phyloP scores from a whole-genome alignment of 345 rosid species.

The Reutealis trisperma region DNA sequence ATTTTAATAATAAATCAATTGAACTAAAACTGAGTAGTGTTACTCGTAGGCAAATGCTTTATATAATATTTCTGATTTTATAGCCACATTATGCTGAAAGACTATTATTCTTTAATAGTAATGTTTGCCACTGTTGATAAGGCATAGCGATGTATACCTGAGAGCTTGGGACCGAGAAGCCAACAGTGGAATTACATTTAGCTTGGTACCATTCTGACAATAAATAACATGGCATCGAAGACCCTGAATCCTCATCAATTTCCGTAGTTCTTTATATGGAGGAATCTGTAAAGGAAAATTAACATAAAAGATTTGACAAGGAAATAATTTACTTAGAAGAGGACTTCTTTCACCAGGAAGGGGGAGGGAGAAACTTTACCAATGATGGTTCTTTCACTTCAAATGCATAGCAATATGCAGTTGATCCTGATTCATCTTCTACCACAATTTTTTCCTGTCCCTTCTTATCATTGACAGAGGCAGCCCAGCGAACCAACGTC shows the following conservation, averaged over 20 bases:
- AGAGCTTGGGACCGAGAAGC: constrained; percentile 30
- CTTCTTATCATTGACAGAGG: constrained; percentile 20
- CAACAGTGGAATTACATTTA: constrained; percentile 26
- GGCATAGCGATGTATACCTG: constrained; percentile 12
- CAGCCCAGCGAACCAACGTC: constrained; percentile 30
- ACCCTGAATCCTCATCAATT: constrained; percentile 31
- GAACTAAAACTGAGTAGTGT: too few relatives aligned
- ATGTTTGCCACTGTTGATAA: too few relatives aligned
- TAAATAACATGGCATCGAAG: constrained; percentile 28
- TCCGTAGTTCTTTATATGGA: constrained; percentile 23
- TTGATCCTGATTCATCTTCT: constrained; percentile 19
- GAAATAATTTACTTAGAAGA: background rate
- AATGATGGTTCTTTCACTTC: constrained; percentile 20
- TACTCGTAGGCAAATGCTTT: too few relatives aligned
- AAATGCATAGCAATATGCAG: constrained; percentile 22
- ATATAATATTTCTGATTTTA: too few relatives aligned
- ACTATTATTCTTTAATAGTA: too few relatives aligned
- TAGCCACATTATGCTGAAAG: too few relatives aligned
- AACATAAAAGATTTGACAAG: background rate
- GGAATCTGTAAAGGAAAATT: constrained; percentile 15
- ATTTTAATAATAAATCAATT: too few relatives aligned
- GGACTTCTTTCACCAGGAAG: too few relatives aligned
- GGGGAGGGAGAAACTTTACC: constrained; percentile 1
- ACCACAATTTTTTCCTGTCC: constrained; percentile 20
- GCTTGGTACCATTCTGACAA: constrained; percentile 18